Evolutionary conservation across 148 eudicot genomes (phyloP).

Genomic region (Pharnaceum exiguum): DNA sequence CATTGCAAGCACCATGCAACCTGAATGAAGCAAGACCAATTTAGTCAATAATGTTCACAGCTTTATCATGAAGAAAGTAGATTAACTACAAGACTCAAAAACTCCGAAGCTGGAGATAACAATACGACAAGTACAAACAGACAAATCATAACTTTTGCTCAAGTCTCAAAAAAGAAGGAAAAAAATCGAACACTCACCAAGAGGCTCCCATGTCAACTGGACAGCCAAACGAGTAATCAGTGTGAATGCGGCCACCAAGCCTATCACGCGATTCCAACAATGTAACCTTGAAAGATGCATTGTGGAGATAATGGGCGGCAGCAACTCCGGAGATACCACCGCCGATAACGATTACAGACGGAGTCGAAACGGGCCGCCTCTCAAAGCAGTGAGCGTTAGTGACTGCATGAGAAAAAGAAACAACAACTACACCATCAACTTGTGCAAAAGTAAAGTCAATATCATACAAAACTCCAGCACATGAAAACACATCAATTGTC

Average conservation of each 20-base stretch:
- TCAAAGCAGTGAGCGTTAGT: constrained; percentile 32
- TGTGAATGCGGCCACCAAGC: constrained; percentile 94
- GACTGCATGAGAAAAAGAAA: constrained; percentile 34
- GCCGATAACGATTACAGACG: constrained; percentile 89
- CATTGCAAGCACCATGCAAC: constrained; percentile 98
- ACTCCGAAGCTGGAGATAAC: background rate
- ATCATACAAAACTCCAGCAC: background rate
- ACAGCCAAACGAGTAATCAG: constrained; percentile 96
- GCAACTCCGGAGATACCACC: constrained; percentile 96
- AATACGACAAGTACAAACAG: too few relatives aligned
- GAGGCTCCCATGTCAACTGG: constrained; percentile 99
- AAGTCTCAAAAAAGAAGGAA: background rate
- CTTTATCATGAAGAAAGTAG: background rate
- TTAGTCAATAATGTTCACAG: background rate
- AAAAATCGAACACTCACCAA: constrained; percentile 42
- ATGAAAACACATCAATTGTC: too few relatives aligned
- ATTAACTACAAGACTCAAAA: background rate
- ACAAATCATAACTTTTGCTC: too few relatives aligned
- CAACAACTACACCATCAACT: background rate
- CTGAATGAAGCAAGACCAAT: constrained; percentile 30
- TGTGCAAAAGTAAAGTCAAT: background rate
- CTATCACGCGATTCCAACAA: constrained; percentile 94
- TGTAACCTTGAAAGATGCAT: constrained; percentile 80
- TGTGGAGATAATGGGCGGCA: constrained; percentile 70
- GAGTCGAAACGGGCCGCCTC: constrained; percentile 40